Evolutionary conservation across 768 basidiomycete genomes (phyloP), one percentile per base, ranked within the genome.

Genomic region (Lyophyllum atratum): DNA sequence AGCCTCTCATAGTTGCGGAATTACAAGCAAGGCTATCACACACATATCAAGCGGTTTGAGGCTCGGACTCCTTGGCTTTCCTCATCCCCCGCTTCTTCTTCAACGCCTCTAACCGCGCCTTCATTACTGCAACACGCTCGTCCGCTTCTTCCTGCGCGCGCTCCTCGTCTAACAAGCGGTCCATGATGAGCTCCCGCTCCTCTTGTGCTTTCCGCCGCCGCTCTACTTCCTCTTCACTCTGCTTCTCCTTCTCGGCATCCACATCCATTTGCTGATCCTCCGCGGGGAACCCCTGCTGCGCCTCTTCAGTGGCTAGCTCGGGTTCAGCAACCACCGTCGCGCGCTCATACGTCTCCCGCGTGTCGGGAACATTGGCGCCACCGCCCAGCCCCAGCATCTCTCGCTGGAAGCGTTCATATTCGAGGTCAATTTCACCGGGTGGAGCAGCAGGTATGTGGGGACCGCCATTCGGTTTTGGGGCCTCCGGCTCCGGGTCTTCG

Each of bases 111-210:
- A 93, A 64, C 63, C 80, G 80, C 44, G 73, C 82, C 72, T 87
- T 92, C 73, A 93, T 79, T 42, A 79, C 62, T 9, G 68, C 67
- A 10, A 92, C 91, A 51, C 84, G 85, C 74, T 85, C 85, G 67
- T 94, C 92, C 5, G 91, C 92, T 67, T 93, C 92, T 67, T 94
- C 92, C 74, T 94, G 92, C 29, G 86, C 87, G 54, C 85, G 80
- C 69, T 94, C 92, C 73, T 94, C 92, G 28, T 93, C 92, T 68
- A 92, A 56, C 46, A 93, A 70, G 53, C 92, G 80, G 71, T 93
- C 92, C 87, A 93, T 90, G 43, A 93, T 93, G 57, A 93, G 72
- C 63, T 93, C 91, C 48, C 83, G 78, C 52, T 93, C 92, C 22
- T 93, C 90, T 66, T 76, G 77, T 63, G 86, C 85, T 69, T 79